Conservation (phyloP, 2,329 filamentous ascomycete genomes). For the Fusarium subtropicale region DNA sequence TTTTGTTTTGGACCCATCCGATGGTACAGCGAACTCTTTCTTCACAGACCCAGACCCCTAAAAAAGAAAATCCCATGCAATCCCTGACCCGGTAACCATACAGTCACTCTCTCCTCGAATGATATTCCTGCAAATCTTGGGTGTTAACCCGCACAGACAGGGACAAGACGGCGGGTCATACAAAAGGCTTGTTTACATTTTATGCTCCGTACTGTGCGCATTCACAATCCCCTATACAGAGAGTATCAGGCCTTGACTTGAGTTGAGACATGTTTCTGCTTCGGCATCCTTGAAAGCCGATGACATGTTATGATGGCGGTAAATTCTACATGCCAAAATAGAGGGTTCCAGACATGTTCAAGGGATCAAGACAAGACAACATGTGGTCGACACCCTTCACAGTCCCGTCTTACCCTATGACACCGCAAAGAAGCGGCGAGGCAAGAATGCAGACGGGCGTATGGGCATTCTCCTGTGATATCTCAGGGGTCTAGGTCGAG, state of each 20-base stretch:
- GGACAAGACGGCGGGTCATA: conserved; percentile 39
- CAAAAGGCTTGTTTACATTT: conserved; percentile 46
- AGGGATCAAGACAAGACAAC: conserved; percentile 33
- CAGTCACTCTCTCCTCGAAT: conserved; percentile 34
- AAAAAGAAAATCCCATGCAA: conserved; percentile 33
- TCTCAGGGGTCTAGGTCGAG: conserved; percentile 28
- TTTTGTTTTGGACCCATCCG: conserved; percentile 21
- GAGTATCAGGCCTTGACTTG: background rate
- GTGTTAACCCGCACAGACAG: conserved; percentile 36
- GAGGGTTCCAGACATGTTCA: conserved; percentile 11
- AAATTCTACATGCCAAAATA: conserved; percentile 6
- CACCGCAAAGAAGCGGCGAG: background rate
- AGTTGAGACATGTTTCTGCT: conserved; percentile 37
- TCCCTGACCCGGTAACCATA: conserved; percentile 29
- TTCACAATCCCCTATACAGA: background rate
- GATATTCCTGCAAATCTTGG: conserved; percentile 24
- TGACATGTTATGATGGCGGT: background rate
- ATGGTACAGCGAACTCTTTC: conserved; percentile 14
- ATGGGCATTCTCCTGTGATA: conserved; percentile 15
- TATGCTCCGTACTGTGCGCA: conserved; percentile 27
- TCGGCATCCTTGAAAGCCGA: conserved; percentile 3
- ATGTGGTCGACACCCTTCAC: background rate
- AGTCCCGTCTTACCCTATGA: conserved; percentile 10
- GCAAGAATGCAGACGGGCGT: conserved; percentile 18
- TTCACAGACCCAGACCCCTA: conserved; percentile 16